Evolutionary conservation across 345 rosid genomes (phyloP), one percentile per base, ranked within the genome.

Genomic region (Lagerstroemia speciosa): DNA sequence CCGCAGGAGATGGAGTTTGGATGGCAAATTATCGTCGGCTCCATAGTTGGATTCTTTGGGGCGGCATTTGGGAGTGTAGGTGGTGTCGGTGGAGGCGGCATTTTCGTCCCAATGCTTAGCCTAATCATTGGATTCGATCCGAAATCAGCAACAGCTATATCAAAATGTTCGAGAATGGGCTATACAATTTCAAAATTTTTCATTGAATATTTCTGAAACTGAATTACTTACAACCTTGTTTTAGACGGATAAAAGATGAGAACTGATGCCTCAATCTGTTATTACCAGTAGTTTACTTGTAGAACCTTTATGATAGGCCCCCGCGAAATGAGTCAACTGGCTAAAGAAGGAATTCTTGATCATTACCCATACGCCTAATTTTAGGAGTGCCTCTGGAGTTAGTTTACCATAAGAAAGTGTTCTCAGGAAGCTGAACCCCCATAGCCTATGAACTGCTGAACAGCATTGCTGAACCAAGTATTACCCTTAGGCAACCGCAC

Each of bases 21-120:
- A 31, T 92, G 94, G 94, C 80, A 76, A 85, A 85, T 86, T 60
- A 80, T 87, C 31, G 0, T 83, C 74, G 96, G 94, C 36, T 74
- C 83, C 24, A 64, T 83, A 58, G 33, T 92, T 75, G 94, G 96
- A 70, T 89, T 92, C 88, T 78, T 85, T 37, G 98, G 94, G 40
- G 98, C 98, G 20, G 92, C 96, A 5, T 92, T 83, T 72, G 96
- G 98, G 64, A 92, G 98, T 37, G 98, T 87, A 9, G 85, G 83
- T 15, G 87, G 87, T 3, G 85, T 83, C 63, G 82, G 87, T 32
- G 85, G 87, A 0, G 87, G 87, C 9, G 83, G 87, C n/a, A 79
- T 83, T 70, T 83, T 83, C 37, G 87, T 81, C 66, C 85, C 96
- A 2, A 89, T 92, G 98, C 92, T 92, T 69, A 83, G 75, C 76